Evolutionary conservation across 331 rosid species (phyloP).

Genomic region (Spiraea crenata): DNA sequence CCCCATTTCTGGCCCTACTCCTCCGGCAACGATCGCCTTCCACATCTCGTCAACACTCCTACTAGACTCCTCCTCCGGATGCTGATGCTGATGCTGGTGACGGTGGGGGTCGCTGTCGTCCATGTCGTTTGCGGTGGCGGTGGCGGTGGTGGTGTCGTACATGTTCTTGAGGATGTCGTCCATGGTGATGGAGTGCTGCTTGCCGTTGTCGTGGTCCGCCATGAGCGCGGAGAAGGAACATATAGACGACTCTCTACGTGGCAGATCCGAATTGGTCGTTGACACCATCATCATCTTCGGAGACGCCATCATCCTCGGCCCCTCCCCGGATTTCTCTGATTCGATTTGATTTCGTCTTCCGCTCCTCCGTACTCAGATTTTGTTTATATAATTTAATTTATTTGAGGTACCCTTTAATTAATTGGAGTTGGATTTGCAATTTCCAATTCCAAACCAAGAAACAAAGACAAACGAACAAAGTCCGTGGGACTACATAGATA

Average conservation of each 20-base stretch:
- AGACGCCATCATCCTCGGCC: conserved; percentile 56
- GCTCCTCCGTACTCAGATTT: not conserved
- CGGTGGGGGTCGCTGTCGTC: not conserved
- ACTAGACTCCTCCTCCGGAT: too few species aligned
- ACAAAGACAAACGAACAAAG: too few species aligned
- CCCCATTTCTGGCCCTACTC: conserved; percentile 30
- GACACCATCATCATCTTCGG: conserved; percentile 63
- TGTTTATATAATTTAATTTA: not conserved
- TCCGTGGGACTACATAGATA: too few species aligned
- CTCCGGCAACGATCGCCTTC: conserved; percentile 60
- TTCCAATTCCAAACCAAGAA: too few species aligned
- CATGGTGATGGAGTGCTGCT: conserved; percentile 47
- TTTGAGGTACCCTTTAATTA: not conserved
- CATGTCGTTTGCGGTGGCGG: not conserved
- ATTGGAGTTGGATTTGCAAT: too few species aligned
- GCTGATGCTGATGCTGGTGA: not conserved
- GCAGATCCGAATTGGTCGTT: conserved; percentile 84
- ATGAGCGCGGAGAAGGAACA: conserved; percentile 51
- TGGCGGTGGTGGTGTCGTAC: conserved; percentile 22
- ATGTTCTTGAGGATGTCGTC: conserved; percentile 76
- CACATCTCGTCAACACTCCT: conserved; percentile 68
- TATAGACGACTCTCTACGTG: conserved; percentile 65
- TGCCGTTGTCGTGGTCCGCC: conserved; percentile 41
- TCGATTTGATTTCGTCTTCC: not conserved
- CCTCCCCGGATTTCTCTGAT: conserved; percentile 29